phyloP scores from a whole-genome alignment of 129 eudicot genomes.

The Saposhnikovia divaricata region DNA sequence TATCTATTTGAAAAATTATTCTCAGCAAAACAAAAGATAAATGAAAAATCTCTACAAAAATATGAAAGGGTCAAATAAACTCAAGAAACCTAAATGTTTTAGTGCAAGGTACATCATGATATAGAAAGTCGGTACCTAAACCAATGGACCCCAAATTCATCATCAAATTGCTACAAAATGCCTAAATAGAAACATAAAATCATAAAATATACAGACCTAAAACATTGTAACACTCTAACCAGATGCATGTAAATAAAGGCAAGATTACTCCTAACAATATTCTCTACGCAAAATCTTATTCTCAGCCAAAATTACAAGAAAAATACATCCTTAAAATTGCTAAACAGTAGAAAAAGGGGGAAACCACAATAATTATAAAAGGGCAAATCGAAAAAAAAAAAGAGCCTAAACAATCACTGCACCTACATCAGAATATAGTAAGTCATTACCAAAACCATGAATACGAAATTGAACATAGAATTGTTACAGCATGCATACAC shows the following conservation, averaged over 20 bases:
- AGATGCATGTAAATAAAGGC: background rate
- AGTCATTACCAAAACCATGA: background rate
- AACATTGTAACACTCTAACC: background rate
- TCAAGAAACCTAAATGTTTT: background rate
- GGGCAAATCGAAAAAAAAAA: background rate
- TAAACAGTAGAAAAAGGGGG: background rate
- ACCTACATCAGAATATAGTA: background rate
- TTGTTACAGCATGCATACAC: background rate
- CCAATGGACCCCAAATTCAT: background rate
- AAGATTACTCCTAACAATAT: background rate
- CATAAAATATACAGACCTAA: background rate
- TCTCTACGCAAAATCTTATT: background rate
- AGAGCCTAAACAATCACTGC: background rate
- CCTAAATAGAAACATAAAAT: background rate
- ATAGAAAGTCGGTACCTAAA: background rate
- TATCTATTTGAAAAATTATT: background rate
- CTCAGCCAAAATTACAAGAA: background rate
- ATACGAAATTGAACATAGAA: background rate
- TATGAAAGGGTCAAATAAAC: background rate
- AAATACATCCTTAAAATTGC: too few relatives aligned
- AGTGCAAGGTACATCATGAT: background rate
- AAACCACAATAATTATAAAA: background rate
- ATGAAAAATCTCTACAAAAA: background rate
- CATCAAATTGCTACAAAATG: background rate
- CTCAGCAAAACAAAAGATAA: background rate